A percentile compares a stretch with the other conserved stretches of the same genome.
Conservation (phyloP, 1,284 basidiomycete species). For the Prillingera fragicola region DNA sequence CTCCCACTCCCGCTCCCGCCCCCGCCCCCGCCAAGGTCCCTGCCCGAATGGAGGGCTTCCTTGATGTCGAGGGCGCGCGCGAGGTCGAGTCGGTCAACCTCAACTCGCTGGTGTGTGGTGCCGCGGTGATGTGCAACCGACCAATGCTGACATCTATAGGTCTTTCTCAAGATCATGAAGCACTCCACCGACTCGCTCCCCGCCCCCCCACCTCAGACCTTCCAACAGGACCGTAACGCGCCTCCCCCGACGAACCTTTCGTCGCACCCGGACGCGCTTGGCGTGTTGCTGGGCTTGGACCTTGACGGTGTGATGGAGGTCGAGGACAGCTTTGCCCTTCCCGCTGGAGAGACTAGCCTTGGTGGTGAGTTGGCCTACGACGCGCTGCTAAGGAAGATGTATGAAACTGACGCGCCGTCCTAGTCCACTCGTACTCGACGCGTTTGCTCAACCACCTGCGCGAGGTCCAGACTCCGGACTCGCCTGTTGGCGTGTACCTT, state of each 20-base stretch:
- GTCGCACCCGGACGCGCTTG: constrained; percentile 60
- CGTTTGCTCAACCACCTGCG: constrained; percentile 41
- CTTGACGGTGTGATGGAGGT: constrained; percentile 85
- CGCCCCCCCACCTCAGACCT: constrained; percentile 30
- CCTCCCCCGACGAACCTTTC: constrained; percentile 41
- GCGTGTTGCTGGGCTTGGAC: constrained; percentile 84
- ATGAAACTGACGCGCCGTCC: background rate
- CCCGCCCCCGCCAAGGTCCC: constrained; percentile 59
- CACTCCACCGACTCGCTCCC: constrained; percentile 50
- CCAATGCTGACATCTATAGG: constrained; percentile 52
- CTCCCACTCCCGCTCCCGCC: constrained; percentile 57
- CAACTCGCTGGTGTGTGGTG: constrained; percentile 69
- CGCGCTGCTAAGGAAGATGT: background rate
- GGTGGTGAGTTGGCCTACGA: constrained; percentile 26
- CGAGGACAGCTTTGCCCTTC: constrained; percentile 86
- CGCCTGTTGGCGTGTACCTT: constrained; percentile 95
- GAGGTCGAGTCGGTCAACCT: constrained; percentile 70
- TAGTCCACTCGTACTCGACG: constrained; percentile 41
- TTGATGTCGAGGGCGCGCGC: constrained; percentile 84
- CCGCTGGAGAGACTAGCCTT: constrained; percentile 38
- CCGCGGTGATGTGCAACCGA: background rate
- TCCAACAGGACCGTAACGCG: constrained; percentile 36
- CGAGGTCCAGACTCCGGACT: constrained; percentile 87
- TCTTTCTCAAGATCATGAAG: constrained; percentile 88
- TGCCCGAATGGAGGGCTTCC: constrained; percentile 77